A percentile compares a stretch with the other conserved stretches of the same genome.
Conservation (phyloP, 2,329 filamentous ascomycete genomes). For the Aphanocladium album region DNA sequence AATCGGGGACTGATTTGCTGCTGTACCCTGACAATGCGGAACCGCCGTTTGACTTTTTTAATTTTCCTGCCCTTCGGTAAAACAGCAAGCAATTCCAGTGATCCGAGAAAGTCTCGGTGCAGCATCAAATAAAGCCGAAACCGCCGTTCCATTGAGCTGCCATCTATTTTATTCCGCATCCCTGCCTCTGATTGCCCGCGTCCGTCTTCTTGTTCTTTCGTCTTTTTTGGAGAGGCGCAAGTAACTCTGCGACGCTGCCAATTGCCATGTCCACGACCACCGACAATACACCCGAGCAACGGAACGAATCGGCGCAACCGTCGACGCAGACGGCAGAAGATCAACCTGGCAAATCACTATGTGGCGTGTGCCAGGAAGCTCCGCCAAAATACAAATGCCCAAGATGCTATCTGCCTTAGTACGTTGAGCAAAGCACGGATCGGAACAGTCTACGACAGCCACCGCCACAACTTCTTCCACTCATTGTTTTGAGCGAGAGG, state of each 20-base stretch:
- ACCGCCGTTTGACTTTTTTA: neutral
- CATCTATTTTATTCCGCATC: neutral
- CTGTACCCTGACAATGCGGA: neutral
- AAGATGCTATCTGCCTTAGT: slow-evolving; percentile 56
- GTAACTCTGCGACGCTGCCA: neutral
- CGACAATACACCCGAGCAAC: neutral
- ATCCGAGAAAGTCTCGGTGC: neutral
- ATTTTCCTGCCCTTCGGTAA: neutral
- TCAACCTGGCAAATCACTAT: slow-evolving; percentile 23
- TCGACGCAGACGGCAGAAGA: slow-evolving; percentile 12
- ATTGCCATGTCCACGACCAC: neutral
- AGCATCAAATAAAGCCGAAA: neutral
- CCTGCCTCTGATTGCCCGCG: neutral
- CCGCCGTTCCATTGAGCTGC: neutral
- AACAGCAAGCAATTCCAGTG: neutral
- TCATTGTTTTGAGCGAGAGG: neutral
- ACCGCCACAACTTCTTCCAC: neutral
- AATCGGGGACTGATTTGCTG: neutral
- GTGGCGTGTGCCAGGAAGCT: slow-evolving; percentile 48
- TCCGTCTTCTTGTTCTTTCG: neutral
- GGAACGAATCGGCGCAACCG: neutral
- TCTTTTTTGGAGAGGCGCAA: neutral
- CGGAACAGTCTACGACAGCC: neutral
- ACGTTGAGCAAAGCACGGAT: slow-evolving; percentile 24
- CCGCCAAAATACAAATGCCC: slow-evolving; percentile 59